Evolutionary conservation across 2,329 filamentous ascomycete species (phyloP), one percentile per base, ranked within the genome.

Genomic region (Colletotrichum eremochloae): DNA sequence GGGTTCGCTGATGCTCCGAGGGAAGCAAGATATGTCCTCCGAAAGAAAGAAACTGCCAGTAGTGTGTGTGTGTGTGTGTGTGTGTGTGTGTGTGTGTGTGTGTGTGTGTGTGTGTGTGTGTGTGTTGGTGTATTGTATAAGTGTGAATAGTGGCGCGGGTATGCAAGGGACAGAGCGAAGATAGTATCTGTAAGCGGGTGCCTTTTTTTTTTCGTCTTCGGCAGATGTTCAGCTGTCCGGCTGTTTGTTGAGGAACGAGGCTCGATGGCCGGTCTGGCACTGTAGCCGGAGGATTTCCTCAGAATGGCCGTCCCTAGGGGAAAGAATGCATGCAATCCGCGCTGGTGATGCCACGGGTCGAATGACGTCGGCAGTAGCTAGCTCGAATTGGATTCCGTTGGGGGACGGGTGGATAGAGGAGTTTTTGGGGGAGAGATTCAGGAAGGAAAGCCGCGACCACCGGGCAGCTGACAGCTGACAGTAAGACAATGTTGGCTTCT

Each of bases 271-370:
- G 36, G 38, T 42, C 8, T n/a, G 64, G 53, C 46, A 20, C 57
- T 56, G 29, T 56, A 33, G 52, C 60, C 66, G 48, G 70, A 60
- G 31, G n/a, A 14, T 64, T 61, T 56, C 38, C 40, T 63, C n/a
- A n/a, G 56, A 50, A 53, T 58, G 52, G 56, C 63, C 29, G 46
- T 72, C 66, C 67, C 65, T 64, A 20, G 67, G 70, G 69, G 33
- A 36, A 36, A 5, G 44, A n/a, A 46, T 46, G 44, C 70, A 72
- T 72, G 68, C 68, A 61, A 61, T 33, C 38, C 20, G 29, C 38
- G 67, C 70, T 67, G 55, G 67, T 65, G 67, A 72, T 72, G 60
- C 66, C 48, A 70, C 69, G 40, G 65, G 67, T 72, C 67, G 70
- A 61, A 72, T 72, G 70, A 72, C 70, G 70, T 72, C 70, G 70